phyloP scores from a whole-genome alignment of 108 stramenopile genomes.

The Conticribra weissflogii region DNA sequence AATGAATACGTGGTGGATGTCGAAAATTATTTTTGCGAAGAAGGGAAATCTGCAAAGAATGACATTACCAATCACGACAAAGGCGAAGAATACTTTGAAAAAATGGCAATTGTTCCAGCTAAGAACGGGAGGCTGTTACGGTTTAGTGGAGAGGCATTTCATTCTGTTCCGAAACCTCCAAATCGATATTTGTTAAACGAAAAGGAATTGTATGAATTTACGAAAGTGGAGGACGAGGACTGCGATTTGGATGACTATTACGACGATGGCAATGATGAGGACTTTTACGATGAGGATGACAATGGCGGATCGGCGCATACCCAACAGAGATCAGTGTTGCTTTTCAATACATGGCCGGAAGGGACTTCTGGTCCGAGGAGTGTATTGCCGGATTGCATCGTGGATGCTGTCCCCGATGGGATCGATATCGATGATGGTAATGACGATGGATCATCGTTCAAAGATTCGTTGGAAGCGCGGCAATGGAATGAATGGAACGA shows the following conservation, averaged over 20 bases:
- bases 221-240: constrained; percentile 33
- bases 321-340: constrained; percentile 45
- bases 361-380: constrained; percentile 41
- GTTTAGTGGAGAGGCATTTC: constrained; percentile 65
- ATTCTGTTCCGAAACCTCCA: constrained; percentile 65
- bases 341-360: constrained; percentile 59
- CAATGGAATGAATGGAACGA: constrained; percentile 40
- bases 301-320: background rate
- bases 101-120: constrained; percentile 60
- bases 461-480: too few species aligned
- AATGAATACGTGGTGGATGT: constrained; percentile 42
- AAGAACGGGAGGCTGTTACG: constrained; percentile 56
- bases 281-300: constrained; percentile 5
- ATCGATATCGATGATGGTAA: constrained; percentile 37
- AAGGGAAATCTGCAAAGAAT: constrained; percentile 22
- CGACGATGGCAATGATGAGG: constrained; percentile 40
- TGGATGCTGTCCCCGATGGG: constrained; percentile 48
- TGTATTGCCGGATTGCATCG: constrained; percentile 30
- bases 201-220: constrained; percentile 22
- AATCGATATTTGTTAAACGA: constrained; percentile 53
- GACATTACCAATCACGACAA: constrained; percentile 5
- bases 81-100: background rate
- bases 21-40: constrained; percentile 46
- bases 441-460: background rate
- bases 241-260: constrained; percentile 42